Evolutionary conservation across 23 red algal species (phyloP), one percentile per base, ranked within the genome.

Genomic region (Cyanidium caldarium): DNA sequence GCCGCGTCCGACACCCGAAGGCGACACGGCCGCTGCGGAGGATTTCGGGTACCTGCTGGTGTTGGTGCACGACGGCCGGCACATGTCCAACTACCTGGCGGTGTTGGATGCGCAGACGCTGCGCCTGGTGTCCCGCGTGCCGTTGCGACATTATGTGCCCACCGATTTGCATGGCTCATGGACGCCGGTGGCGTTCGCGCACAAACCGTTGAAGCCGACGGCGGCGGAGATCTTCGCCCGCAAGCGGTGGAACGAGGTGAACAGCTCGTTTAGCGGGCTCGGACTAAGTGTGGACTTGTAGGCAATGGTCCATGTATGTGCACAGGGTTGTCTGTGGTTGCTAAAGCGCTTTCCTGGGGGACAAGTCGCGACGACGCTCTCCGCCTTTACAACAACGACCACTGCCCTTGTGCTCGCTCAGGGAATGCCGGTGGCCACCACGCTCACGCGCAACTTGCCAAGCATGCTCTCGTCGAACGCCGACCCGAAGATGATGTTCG

Each of bases 401-500:
- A n/a, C n/a, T n/a, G n/a, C n/a, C n/a, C n/a, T n/a, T n/a, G n/a
- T n/a, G n/a, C n/a, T n/a, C n/a, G n/a, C n/a, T n/a, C n/a, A n/a
- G n/a, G 70, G 35, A 75, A 75, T 61, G 33, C 70, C 70, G 21
- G 70, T 75, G 1, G 70, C 70, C 28, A 75, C 40, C 38, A 75
- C 70, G 38, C 45, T 75, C 1, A 75, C 70, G 16, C 45, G 58
- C 19, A 75, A 21, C 39, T 46, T 75, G 5, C 70, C 70, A 36
- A 40, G 33, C 33, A 45, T 61, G 13, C 16, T 7, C 7, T 42
- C 70, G 26, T 75, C 70, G 2, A 75, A 56, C 30, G 58, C 42
- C 35, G 70, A 56, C 39, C 70, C 70, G 58, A 75, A 75, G 33
- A 75, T 75, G 43, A 75, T 75, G 28, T 75, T 75, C 36, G 70